Evolutionary conservation across 805 yeast genomes (phyloP), one percentile per base, ranked within the genome.

Genomic region (Wickerhamiella australiensis): DNA sequence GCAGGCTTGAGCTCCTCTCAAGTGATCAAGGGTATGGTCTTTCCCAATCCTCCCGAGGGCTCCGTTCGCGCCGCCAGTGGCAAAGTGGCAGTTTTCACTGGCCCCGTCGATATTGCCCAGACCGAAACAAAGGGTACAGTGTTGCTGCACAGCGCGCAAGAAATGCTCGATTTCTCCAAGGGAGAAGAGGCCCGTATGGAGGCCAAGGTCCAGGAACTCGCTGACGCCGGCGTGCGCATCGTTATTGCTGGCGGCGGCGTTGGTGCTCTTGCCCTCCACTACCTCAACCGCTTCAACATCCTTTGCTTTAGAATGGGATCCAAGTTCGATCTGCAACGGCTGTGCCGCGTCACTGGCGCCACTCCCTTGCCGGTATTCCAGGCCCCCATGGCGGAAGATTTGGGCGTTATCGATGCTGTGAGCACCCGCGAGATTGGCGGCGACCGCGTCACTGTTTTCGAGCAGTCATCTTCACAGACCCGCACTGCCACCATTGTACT

Each of bases 121-220:
- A 88, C 98, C n/a, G 98, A 92, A 70, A 90, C 97, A 20, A 90
- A 90, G 69, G 97, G 98, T 46, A 92, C 98, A 13, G 98, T 92
- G 45, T 72, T 92, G 60, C 75, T 92, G 57, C 96, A 92, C 69
- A 88, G 86, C 61, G 98, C 98, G 11, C 76, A 90, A 66, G 97
- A 92, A 68, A 88, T 92, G 96, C 73, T 90, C 56, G 94, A 87
- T 61, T 92, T 92, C 70, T 78, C 94, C 57, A 85, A 82, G 71
- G 97, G 96, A 59, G 98, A 92, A 69, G 98, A 92, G 68, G 81
- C 80, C 49, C 96, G 86, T 65, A 76, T 92, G 60, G 96, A 92
- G 62, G 78, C 77, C 62, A 75, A 82, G 67, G 81, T 90, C 56
- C 82, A 82, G 62, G 92, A 83, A 62, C 79, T 92, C 53, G 55